Conservation (phyloP, 345 rosid species). For the Raphanus sativus region DNA sequence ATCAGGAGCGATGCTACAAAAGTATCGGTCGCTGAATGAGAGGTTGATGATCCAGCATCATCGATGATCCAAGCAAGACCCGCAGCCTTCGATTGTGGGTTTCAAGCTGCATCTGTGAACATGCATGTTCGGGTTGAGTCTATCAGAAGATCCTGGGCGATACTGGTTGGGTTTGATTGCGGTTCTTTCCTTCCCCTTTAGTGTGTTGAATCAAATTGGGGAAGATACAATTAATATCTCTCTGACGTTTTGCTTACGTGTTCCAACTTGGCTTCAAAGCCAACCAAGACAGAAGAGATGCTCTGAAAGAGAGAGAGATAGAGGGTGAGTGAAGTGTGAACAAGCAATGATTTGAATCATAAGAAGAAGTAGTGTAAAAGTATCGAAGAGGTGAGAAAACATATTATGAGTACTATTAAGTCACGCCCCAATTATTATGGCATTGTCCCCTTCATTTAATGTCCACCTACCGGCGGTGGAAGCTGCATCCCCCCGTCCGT, state of each 20-base stretch:
- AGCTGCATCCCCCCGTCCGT: constrained; percentile 21
- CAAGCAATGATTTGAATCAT: constrained; percentile 29
- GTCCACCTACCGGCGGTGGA: constrained; percentile 35
- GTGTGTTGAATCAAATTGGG: constrained; percentile 6
- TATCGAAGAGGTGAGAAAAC: not conserved
- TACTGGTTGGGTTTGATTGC: no score
- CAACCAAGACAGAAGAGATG: constrained; percentile 21
- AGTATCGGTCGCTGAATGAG: no score
- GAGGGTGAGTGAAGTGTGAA: constrained; percentile 7
- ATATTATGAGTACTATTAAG: constrained; percentile 19
- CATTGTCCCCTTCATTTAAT: constrained; percentile 33
- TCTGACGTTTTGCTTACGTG: constrained; percentile 17
- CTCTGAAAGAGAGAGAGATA: not conserved
- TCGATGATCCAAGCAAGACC: no score
- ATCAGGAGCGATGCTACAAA: no score
- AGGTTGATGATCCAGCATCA: no score
- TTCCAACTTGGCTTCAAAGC: constrained; percentile 32
- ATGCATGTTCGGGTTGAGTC: no score
- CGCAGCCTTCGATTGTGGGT: no score
- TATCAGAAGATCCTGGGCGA: no score
- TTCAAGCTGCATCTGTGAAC: no score
- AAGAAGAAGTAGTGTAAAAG: not conserved
- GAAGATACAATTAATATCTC: not conserved
- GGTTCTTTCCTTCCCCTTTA: no score
- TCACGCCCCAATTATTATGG: constrained; percentile 28